Percentiles rank a stretch among this genome's conserved stretches.
phyloP scores from a whole-genome alignment of 768 basidiomycete genomes.

The Hemileccinum rubropunctum region DNA sequence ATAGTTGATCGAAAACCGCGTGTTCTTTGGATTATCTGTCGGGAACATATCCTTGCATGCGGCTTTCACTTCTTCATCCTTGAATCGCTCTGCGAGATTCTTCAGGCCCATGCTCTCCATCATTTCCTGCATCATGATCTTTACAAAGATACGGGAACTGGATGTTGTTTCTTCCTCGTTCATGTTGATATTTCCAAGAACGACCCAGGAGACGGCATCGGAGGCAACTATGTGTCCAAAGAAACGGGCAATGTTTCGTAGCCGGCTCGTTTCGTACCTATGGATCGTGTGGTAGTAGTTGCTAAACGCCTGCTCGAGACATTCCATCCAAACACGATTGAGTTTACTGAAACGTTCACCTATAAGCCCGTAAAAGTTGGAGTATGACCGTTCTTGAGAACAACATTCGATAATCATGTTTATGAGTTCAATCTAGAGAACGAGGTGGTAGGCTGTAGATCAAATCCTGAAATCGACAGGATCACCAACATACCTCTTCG shows the following conservation, averaged over 20 bases:
- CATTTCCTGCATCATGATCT: constrained; percentile 95
- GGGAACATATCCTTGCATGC: constrained; percentile 90
- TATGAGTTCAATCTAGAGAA: constrained; percentile 80
- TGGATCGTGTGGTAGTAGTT: constrained; percentile 96
- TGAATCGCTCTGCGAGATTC: constrained; percentile 82
- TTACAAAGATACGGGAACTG: constrained; percentile 94
- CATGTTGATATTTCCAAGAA: constrained; percentile 81
- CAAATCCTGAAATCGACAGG: neutral
- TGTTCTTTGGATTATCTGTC: constrained; percentile 93
- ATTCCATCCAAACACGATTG: constrained; percentile 91
- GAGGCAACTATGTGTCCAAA: constrained; percentile 89
- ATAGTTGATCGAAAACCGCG: constrained; percentile 95
- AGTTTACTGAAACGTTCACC: constrained; percentile 97
- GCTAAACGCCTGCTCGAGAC: constrained; percentile 80
- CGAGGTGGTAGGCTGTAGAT: neutral
- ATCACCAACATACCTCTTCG: constrained; percentile 67
- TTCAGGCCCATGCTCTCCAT: constrained; percentile 92
- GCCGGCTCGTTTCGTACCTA: constrained; percentile 96
- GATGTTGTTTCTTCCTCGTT: constrained; percentile 98
- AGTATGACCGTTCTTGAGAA: constrained; percentile 97
- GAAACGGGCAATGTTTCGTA: constrained; percentile 96
- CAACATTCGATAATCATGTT: constrained; percentile 99
- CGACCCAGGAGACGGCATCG: constrained; percentile 89
- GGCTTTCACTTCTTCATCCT: constrained; percentile 75
- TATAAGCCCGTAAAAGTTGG: constrained; percentile 93